Evolutionary conservation across 1,284 basidiomycete species (phyloP), one percentile per base, ranked within the genome.

Genomic region (Apiotrichum veenhuisii): DNA sequence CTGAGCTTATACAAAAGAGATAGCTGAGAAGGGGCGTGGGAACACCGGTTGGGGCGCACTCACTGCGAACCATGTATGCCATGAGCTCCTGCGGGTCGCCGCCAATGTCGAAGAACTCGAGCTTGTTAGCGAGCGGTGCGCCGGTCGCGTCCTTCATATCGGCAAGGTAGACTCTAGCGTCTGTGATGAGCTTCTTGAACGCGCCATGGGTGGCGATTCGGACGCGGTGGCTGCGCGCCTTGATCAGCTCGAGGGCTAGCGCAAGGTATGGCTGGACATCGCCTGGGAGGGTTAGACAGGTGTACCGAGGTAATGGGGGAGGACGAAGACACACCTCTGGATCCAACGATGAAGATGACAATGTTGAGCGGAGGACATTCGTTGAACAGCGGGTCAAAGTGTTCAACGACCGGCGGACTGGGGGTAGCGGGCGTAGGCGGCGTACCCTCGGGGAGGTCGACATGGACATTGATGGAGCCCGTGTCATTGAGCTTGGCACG

Each of bases 211-310:
- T 84, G 0, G 84, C 86, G 34, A 88, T 83, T 5, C 86, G 80
- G 34, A 87, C 80, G 8, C 82, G 79, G 71, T 88, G 86, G 0
- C 83, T 83, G 46, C 70, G 63, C 0, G 60, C 83, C 76, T 40
- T 77, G 70, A 80, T 68, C 2, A 88, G 75, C 17, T 77, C 73
- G 55, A 83, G 78, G 8, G 83, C 85, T 0, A 88, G 76, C 1
- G 85, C 85, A 20, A 87, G 74, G 66, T 84, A 87, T 0, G 85
- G 86, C 68, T 87, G 86, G 0, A 88, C 85, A 64, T 87, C 85
- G 40, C 85, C 85, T 83, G 67, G 1, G 17, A 33, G 17, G 61
- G 54, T 33, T 17, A 37, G 25, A 27, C n/a, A n/a, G n/a, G n/a
- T n/a, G n/a, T n/a, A n/a, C n/a, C n/a, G n/a, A n/a, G n/a, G n/a